phyloP scores from a whole-genome alignment of 75 land plant species.

The Picea glauca region DNA sequence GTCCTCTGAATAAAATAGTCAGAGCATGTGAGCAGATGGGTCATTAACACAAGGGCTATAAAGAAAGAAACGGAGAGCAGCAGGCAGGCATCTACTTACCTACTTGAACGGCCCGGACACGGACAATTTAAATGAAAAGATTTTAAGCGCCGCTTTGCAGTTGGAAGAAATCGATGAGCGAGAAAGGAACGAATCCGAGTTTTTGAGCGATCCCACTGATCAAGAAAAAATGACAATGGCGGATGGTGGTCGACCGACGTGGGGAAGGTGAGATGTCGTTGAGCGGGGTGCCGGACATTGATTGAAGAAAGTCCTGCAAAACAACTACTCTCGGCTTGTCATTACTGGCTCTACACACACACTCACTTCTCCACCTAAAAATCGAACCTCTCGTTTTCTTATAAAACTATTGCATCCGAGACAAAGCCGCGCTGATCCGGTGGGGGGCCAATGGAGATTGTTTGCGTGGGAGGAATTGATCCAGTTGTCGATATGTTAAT shows the following conservation, averaged over 20 bases:
- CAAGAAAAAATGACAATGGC: no score
- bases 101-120: not conserved
- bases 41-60: not conserved
- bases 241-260: not conserved
- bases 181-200: no score
- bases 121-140: conserved; percentile 4
- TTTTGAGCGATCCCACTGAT: not conserved
- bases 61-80: not conserved
- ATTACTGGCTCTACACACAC: not conserved
- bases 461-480: not conserved
- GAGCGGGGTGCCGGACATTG: not conserved
- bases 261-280: not conserved
- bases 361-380: not conserved
- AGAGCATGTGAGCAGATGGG: not conserved
- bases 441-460: not conserved
- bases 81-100: not conserved
- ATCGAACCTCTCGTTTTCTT: not conserved
- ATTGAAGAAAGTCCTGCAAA: not conserved
- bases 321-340: not conserved
- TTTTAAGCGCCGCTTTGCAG: no score
- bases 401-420: not conserved
- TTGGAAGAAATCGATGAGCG: no score
- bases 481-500: not conserved
- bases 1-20: not conserved
- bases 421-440: not conserved